Evolutionary conservation across 2,329 filamentous ascomycete species (phyloP).

Genomic region (Pseudodiploospora longispora): DNA sequence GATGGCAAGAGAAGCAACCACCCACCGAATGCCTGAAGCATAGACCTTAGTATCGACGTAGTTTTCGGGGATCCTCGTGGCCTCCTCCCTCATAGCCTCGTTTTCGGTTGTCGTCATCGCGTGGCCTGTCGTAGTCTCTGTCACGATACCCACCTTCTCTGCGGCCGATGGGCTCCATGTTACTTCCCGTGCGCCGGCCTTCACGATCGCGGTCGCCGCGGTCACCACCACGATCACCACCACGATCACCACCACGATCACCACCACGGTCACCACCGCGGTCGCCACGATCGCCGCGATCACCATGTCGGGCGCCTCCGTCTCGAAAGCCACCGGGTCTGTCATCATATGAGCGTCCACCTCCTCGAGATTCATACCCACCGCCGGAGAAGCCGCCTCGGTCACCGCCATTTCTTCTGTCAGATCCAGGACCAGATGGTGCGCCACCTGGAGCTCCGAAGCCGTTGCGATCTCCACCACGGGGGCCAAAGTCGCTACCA

Average conservation of each 20-base stretch:
- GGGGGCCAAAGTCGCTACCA: conserved; percentile 30
- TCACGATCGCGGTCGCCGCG: conserved; percentile 19
- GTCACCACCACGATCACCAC: conserved; percentile 21
- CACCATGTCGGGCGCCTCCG: conserved; percentile 31
- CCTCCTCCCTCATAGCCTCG: conserved; percentile 69
- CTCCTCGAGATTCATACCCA: conserved; percentile 47
- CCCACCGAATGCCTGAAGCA: conserved; percentile 1
- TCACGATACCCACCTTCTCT: conserved; percentile 50
- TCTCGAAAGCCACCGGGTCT: conserved; percentile 46
- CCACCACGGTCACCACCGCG: conserved; percentile 39
- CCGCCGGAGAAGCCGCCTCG: conserved; percentile 36
- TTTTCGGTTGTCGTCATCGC: conserved; percentile 54
- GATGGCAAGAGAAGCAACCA: conserved; percentile 5
- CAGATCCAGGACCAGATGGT: conserved; percentile 51
- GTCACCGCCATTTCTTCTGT: conserved; percentile 40
- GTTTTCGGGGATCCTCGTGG: conserved; percentile 68
- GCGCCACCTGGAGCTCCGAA: conserved; percentile 48
- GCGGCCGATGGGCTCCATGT: conserved; percentile 74
- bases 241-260: conserved; percentile 17
- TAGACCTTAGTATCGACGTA: conserved; percentile 50
- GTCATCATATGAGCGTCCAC: conserved; percentile 54
- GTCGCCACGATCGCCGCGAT: conserved; percentile 34
- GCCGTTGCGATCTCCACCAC: conserved; percentile 35
- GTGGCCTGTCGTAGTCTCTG: conserved; percentile 43
- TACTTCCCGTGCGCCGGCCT: conserved; percentile 58